Conservation (phyloP, 257 asterid species). For the Plantago major region DNA sequence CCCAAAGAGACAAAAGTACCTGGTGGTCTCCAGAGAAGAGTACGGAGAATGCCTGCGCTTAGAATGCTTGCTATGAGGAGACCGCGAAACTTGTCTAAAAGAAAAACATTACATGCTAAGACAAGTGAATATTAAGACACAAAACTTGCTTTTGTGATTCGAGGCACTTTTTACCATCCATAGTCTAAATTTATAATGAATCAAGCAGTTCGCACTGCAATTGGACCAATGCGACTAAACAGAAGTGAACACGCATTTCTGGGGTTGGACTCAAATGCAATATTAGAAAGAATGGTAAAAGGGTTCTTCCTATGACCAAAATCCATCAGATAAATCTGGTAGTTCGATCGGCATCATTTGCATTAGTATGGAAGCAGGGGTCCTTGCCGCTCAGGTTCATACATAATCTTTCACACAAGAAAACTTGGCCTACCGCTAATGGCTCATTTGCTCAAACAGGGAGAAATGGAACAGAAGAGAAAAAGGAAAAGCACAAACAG, state of each 20-base stretch:
- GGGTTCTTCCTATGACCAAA: no score
- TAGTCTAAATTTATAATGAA: slow-evolving; percentile 11
- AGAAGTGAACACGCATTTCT: not conserved
- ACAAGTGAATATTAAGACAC: slow-evolving; percentile 40
- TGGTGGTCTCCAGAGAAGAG: slow-evolving; percentile 83
- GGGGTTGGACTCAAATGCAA: not conserved
- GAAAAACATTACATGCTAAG: slow-evolving; percentile 76
- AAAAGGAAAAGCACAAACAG: no score
- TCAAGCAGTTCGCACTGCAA: slow-evolving; percentile 9
- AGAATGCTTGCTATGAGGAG: slow-evolving; percentile 99
- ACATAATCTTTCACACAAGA: no score
- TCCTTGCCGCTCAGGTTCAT: no score
- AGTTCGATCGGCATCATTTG: no score
- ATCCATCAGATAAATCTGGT: no score
- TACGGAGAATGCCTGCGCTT: slow-evolving; percentile 95
- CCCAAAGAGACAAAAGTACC: slow-evolving; percentile 45
- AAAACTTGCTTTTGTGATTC: slow-evolving; percentile 25
- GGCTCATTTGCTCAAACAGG: no score
- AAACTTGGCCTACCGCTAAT: no score
- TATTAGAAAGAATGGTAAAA: not conserved
- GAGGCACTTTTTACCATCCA: slow-evolving; percentile 29
- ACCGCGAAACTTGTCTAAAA: slow-evolving; percentile 92
- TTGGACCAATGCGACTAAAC: slow-evolving; percentile 3
- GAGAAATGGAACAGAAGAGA: no score
- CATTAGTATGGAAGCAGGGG: no score